A percentile compares a stretch with the other conserved stretches of the same genome.
Conservation (phyloP, 208 protist genomes). For the Leishmania major region DNA sequence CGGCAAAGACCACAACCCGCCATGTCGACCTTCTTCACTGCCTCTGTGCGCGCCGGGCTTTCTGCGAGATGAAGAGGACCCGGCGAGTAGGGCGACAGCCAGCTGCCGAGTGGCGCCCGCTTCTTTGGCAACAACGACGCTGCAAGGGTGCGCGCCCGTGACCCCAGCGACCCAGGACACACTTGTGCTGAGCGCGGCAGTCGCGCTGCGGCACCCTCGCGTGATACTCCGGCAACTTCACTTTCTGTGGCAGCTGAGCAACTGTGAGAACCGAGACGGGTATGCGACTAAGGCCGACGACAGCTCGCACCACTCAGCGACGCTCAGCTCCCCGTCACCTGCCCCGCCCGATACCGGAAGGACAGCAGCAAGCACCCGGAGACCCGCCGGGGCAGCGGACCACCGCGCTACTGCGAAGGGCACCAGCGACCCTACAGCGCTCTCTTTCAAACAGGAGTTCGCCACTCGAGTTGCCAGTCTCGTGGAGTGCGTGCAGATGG, state of each 20-base stretch:
- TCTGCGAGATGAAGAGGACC: neutral
- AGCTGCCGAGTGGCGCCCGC: neutral
- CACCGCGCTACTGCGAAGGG: neutral
- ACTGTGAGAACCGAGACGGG: neutral
- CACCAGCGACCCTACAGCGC: neutral
- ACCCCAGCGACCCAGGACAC: constrained; percentile 12
- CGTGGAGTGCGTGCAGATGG: constrained; percentile 23
- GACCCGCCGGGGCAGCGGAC: neutral
- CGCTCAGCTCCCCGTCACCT: neutral
- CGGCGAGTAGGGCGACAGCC: neutral
- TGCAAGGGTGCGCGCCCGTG: neutral
- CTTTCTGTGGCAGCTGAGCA: constrained; percentile 23
- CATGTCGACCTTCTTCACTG: neutral
- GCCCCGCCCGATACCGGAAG: neutral
- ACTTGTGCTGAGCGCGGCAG: constrained; percentile 31
- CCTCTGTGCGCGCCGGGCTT: constrained; percentile 4
- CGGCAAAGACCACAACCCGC: neutral
- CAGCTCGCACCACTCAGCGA: neutral
- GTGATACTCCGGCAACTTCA: constrained; percentile 41
- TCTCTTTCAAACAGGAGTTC: constrained; percentile 13
- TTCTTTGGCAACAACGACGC: neutral
- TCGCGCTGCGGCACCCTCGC: constrained; percentile 53
- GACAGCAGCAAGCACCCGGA: neutral
- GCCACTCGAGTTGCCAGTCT: constrained; percentile 9
- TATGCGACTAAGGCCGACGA: neutral